These are phyloP conservation scores for Cercospora nicotianae DNA, from an alignment of 2,329 filamentous ascomycete genomes.

Conservation along the genomic window DNA sequence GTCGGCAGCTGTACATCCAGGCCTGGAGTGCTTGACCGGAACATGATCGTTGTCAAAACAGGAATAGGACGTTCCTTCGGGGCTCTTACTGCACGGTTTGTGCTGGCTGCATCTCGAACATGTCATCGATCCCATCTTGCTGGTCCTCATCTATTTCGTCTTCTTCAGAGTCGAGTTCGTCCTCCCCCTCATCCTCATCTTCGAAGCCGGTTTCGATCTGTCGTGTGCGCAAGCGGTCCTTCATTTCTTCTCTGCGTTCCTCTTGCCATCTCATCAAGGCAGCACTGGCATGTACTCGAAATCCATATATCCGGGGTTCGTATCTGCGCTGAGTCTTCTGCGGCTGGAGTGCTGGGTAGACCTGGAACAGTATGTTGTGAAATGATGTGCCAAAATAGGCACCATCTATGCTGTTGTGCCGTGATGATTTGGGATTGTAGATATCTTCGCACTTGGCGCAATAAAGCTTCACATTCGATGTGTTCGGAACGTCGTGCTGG, in stretches of 20 bases:
- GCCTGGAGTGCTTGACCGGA: neutral
- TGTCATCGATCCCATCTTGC: slow-evolving; percentile 53
- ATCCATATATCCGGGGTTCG: slow-evolving; percentile 87
- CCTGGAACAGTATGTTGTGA: slow-evolving; percentile 98
- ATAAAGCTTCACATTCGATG: slow-evolving; percentile 93
- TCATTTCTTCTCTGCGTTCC: slow-evolving; percentile 76
- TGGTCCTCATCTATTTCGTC: slow-evolving; percentile 60
- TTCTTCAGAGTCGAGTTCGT: slow-evolving; percentile 60
- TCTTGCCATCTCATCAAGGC: slow-evolving; percentile 91
- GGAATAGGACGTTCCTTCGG: neutral
- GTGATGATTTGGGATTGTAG: slow-evolving; percentile 97
- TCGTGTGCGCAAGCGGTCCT: slow-evolving; percentile 67
- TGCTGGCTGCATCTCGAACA: slow-evolving; percentile 39
- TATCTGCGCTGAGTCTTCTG: slow-evolving; percentile 83
- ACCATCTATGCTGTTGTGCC: slow-evolving; percentile 91
- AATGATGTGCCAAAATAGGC: slow-evolving; percentile 98
- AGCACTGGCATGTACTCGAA: slow-evolving; percentile 88
- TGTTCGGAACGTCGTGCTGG: slow-evolving; percentile 81
- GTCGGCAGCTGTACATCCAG: neutral
- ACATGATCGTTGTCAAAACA: neutral
- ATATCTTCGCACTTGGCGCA: slow-evolving; percentile 96
- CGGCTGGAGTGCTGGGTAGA: slow-evolving; percentile 87
- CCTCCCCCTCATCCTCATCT: slow-evolving; percentile 62
- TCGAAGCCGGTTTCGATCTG: slow-evolving; percentile 77
- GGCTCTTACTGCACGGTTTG: slow-evolving; percentile 22